Evolutionary conservation across 345 rosid genomes (phyloP), one percentile per base, ranked within the genome.

Genomic region (Boechera stricta): DNA sequence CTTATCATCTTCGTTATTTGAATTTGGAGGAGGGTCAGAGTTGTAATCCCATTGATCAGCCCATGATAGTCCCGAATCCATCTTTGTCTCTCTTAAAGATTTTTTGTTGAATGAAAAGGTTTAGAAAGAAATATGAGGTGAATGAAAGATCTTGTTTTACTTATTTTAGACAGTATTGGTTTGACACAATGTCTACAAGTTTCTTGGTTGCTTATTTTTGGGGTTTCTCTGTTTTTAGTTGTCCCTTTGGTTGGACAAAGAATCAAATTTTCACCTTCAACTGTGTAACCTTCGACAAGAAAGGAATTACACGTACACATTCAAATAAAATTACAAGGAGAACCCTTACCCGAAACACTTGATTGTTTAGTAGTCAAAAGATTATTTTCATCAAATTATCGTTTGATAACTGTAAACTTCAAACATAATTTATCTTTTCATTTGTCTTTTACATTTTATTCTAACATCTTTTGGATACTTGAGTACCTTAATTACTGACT

Each of bases 41-140:
- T 76, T 76, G 63, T 76, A 76, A 21, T 76, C 74, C 79, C 79
- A 60, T 76, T 76, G 74, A 76, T 68, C 79, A 61, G 75, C 79
- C 79, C 79, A 76, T 9, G 79, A 69, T 41, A 76, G 70, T 69
- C 79, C 79, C 0, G 75, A 52, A 41, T 76, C 79, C 79, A 76
- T 76, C 39, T 59, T 24, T 10, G 6, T 56, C 69, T 66, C 31
- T 74, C 60, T 36, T 49, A 4, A 16, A 39, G 55, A 18, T 59
- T 67, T 76, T 38, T 28, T 58, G 26, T 49, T 39, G 47, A 76
- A 76, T 51, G 68, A 31, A 24, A 52, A 57, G 44, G 21, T 42
- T 68, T 68, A 52, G 39, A 60, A 2, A 41, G 55, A 41, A 76
- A 31, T 54, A 68, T 53, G 71, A 35, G 71, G 71, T 64, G 55